Conservation (phyloP, 1,284 basidiomycete genomes). For the Schizophyllum commune region DNA sequence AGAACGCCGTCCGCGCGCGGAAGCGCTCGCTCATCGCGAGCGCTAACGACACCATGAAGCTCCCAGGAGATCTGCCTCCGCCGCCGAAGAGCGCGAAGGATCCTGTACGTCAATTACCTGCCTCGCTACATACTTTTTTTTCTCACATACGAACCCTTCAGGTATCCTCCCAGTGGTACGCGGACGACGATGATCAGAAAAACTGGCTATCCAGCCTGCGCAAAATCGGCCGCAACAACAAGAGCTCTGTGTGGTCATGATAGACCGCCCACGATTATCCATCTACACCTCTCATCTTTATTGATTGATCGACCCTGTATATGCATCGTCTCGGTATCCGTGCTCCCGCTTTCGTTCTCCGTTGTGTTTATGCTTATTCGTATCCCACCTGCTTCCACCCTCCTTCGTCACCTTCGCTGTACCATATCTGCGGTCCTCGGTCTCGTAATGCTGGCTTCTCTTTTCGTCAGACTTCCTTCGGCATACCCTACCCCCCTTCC, state of each 20-base stretch:
- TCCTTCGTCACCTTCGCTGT: background rate
- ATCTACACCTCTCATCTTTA: background rate
- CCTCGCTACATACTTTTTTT: too few species aligned
- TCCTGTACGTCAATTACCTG: background rate
- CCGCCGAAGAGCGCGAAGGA: background rate
- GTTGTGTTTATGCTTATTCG: background rate
- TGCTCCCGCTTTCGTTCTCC: background rate
- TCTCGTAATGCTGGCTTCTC: background rate
- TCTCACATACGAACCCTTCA: background rate
- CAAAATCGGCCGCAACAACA: background rate
- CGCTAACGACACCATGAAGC: background rate
- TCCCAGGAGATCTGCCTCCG: background rate
- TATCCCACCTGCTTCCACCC: background rate
- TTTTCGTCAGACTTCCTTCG: background rate
- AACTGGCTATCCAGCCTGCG: background rate
- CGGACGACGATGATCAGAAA: background rate
- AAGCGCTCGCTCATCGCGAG: background rate
- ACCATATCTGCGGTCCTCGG: background rate
- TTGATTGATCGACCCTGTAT: background rate
- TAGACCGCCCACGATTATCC: background rate
- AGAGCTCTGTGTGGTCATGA: background rate
- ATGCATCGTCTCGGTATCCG: background rate
- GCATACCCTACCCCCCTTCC: background rate
- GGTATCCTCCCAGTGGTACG: background rate
- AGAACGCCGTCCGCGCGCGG: background rate